A percentile compares a stretch with the other conserved stretches of the same genome.
Conservation (phyloP, 2,329 filamentous ascomycete species). For the Fusarium liriodendri region DNA sequence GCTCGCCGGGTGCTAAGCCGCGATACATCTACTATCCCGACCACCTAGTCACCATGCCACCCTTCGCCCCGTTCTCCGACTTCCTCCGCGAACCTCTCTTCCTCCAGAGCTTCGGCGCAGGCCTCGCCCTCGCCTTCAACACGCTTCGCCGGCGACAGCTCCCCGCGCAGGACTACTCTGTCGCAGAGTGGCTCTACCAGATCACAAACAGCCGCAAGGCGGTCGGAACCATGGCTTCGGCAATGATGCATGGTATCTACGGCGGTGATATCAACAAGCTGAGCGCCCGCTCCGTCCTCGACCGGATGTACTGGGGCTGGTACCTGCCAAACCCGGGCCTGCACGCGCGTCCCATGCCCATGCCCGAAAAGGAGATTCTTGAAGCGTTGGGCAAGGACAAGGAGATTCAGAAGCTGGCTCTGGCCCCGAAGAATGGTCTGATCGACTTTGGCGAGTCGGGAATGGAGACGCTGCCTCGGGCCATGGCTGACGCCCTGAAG, state of each 20-base stretch:
- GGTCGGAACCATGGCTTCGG: slow-evolving; percentile 80
- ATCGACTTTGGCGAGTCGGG: slow-evolving; percentile 62
- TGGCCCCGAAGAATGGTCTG: slow-evolving; percentile 46
- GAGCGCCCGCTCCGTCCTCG: slow-evolving; percentile 72
- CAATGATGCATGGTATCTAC: slow-evolving; percentile 87
- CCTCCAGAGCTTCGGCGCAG: slow-evolving; percentile 44
- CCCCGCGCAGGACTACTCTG: slow-evolving; percentile 47
- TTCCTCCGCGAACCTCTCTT: slow-evolving; percentile 49
- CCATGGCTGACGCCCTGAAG: slow-evolving; percentile 63
- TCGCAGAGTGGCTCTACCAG: slow-evolving; percentile 51
- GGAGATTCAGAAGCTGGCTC: slow-evolving; percentile 47
- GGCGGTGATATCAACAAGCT: slow-evolving; percentile 88
- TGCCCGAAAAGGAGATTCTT: slow-evolving; percentile 46
- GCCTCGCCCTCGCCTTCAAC: slow-evolving; percentile 42
- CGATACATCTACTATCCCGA: slow-evolving; percentile 93
- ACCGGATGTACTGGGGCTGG: slow-evolving; percentile 47
- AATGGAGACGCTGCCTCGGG: slow-evolving; percentile 69
- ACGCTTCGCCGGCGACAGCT: slow-evolving; percentile 30
- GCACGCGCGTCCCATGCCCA: slow-evolving; percentile 57
- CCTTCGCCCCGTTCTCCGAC: slow-evolving; percentile 40
- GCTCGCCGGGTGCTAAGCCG: slow-evolving; percentile 58
- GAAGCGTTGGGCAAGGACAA: slow-evolving; percentile 43
- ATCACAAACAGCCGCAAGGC: slow-evolving; percentile 51
- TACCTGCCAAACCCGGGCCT: slow-evolving; percentile 44
- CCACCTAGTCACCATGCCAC: slow-evolving; percentile 60